phyloP scores from a whole-genome alignment of 2,329 filamentous ascomycete genomes.

The Ophiostoma novo-ulmi region DNA sequence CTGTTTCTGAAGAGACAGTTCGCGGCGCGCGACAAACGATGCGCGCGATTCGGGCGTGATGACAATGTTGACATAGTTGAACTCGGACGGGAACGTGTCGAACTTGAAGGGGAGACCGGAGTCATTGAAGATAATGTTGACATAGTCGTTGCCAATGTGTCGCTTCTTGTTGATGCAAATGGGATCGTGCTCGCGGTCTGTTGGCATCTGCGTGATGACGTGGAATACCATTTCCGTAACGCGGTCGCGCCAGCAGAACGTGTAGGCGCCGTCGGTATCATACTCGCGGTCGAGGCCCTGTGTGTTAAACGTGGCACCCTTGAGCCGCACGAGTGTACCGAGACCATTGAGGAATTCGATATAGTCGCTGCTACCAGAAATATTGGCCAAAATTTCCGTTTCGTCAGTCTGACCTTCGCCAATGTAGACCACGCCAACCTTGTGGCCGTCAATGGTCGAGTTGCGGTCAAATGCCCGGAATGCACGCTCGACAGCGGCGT shows the following conservation, averaged over 20 bases:
- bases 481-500: constrained; percentile 58
- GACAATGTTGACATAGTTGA: constrained; percentile 96
- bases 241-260: constrained; percentile 90
- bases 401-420: constrained; percentile 80
- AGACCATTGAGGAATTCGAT: constrained; percentile 76
- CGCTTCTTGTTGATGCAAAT: constrained; percentile 80
- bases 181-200: constrained; percentile 69
- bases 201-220: constrained; percentile 96
- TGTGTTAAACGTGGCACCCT: constrained; percentile 83
- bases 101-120: constrained; percentile 86
- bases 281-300: constrained; percentile 78
- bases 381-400: constrained; percentile 78
- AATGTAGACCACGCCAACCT: constrained; percentile 90
- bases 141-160: constrained; percentile 95
- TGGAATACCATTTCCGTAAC: constrained; percentile 96
- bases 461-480: constrained; percentile 79
- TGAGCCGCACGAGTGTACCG: constrained; percentile 73
- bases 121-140: constrained; percentile 97
- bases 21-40: constrained; percentile 64
- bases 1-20: constrained; percentile 33
- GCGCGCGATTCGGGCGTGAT: constrained; percentile 81
- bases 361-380: constrained; percentile 81
- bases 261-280: constrained; percentile 77
- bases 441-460: constrained; percentile 89
- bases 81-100: constrained; percentile 86